Base-by-base conservation (phyloP, 2,329 filamentous ascomycete genomes). In the Curvularia spicifera region DNA sequence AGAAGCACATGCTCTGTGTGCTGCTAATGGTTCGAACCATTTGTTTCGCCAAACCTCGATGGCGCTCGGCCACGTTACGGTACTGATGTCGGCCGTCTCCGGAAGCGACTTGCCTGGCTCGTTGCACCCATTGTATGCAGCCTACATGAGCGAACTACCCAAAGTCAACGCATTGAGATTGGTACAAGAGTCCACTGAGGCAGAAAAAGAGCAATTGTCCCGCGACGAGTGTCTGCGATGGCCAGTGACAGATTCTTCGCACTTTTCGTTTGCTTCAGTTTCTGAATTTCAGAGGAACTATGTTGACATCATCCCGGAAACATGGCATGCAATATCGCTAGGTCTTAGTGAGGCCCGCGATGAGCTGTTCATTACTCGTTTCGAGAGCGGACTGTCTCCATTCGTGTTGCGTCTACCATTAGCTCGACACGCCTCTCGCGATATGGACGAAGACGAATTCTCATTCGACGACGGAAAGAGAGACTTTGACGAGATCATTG, bases 391-490 rank as follows among this genome's bases (percentile, higher is more conserved):
- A 1, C 85, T 90, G 50, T 87, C 85, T 26, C 95, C 95, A 0
- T 96, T 99, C 70, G 87, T 97, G 51, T 81, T 99, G 50, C 89
- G 93, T 5, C 82, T 99, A 22, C 95, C 95, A 0, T 85, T 99
- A 24, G 89, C 91, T 65, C 84, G 94, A 42, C 91, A 94, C 53
- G 91, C 88, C 65, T 91, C 89, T 0, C 88, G 93, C 22, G 92
- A 95, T 65, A 85, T 88, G 29, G 91, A 95, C 45, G 85, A 88
- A 48, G 91, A 95, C 53, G 84, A 90, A 1, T 97, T 98, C 69
- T 89, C 88, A 46, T 98, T 96, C 71, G 84, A 89, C 33, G 88
- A 91, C 67, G 94, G 92, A 1, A 89, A 89, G 56, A 79, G 85
- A 6, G 93, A 97, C 74, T 85, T 99, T 63, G 80, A 88, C 20